Percentiles rank a stretch among this genome's conserved stretches.
Conservation (phyloP, 2,329 filamentous ascomycete species). For the Xylaria sp. region DNA sequence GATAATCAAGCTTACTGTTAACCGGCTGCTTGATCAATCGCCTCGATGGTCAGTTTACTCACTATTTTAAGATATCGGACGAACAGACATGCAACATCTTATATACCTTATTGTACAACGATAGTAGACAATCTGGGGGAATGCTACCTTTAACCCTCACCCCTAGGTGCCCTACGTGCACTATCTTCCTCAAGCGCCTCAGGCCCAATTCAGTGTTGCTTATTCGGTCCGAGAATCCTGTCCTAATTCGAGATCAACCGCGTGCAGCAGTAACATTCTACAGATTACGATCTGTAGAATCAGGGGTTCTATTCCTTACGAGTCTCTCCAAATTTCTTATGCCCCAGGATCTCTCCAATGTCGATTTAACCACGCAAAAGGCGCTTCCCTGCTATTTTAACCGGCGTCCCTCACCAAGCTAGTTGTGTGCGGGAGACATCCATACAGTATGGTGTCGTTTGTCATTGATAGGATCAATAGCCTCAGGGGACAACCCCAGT, state of each 20-base stretch:
- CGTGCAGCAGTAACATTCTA: conserved; percentile 19
- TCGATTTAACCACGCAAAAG: conserved; percentile 25
- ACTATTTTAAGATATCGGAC: background rate
- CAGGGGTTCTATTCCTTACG: conserved; percentile 22
- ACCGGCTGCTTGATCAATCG: background rate
- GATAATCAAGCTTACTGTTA: background rate
- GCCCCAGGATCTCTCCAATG: conserved; percentile 22
- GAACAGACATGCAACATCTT: conserved; percentile 6
- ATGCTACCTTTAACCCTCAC: conserved; percentile 4
- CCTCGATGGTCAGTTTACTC: background rate
- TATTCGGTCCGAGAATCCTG: conserved; percentile 30
- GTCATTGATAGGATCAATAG: conserved; percentile 9
- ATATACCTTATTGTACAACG: conserved; percentile 3
- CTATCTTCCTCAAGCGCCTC: too few species aligned
- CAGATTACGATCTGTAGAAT: conserved; percentile 6
- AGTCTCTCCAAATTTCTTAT: conserved; percentile 17
- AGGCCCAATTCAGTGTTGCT: conserved; percentile 14
- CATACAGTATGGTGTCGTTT: conserved; percentile 15
- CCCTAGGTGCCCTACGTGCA: too few species aligned
- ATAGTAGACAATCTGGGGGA: conserved; percentile 17
- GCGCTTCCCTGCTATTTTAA: conserved; percentile 16
- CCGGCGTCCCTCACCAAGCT: conserved; percentile 18
- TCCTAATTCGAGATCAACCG: conserved; percentile 14
- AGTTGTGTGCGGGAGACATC: conserved; percentile 8
- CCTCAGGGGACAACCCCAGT: conserved; percentile 12